These are phyloP conservation scores for Daucus carota DNA, from an alignment of 129 eudicot genomes.

Conservation along the genomic window DH1_v3.0 NC_030384.2:38481001-38481500, in stretches of 20 bases:
- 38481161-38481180: constrained; percentile 5
- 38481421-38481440: not conserved
- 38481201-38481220: not conserved
- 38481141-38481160: constrained; percentile 65
- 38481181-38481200: not conserved
- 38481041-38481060: not conserved
- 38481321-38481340: constrained; percentile 60
- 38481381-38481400: not conserved
- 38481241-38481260: constrained; percentile 61
- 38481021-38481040: not conserved
- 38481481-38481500: not conserved
- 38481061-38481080: not conserved
- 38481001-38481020: not conserved
- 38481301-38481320: constrained; percentile 64
- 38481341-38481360: constrained; percentile 51
- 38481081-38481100: constrained; percentile 62
- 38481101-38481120: constrained; percentile 57
- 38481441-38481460: not conserved
- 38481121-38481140: constrained; percentile 70
- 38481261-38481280: constrained; percentile 91
- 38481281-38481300: constrained; percentile 41
- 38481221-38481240: not conserved
- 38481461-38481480: not conserved
- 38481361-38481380: not conserved
- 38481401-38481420: not conserved